Evolutionary conservation across 139 green algal genomes (phyloP).

Genomic region (Chlorella ohadii): DNA sequence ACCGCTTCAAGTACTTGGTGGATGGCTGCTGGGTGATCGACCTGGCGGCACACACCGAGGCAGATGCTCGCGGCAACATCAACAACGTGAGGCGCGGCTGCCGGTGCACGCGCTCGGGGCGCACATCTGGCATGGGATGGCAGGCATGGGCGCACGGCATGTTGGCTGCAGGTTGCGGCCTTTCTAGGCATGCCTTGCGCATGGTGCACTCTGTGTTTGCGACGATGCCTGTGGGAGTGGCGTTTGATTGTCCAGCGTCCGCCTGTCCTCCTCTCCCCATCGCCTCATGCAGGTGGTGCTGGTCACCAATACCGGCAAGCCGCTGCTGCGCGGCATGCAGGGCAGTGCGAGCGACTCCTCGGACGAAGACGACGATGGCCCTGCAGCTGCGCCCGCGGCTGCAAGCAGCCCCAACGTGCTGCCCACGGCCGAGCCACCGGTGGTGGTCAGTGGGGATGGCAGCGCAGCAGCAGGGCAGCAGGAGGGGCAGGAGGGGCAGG

Average conservation of each 20-base stretch:
- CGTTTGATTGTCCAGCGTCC: no score
- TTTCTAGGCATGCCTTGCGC: no score
- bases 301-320: not conserved
- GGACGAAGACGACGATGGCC: not conserved
- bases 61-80: conserved; percentile 65
- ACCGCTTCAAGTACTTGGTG: conserved; percentile 88
- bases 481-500: not conserved
- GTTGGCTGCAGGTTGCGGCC: no score
- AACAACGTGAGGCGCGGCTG: conserved; percentile 67
- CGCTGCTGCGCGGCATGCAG: not conserved
- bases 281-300: not conserved
- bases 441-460: not conserved
- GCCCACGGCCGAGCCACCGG: conserved; percentile 4
- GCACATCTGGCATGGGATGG: no score
- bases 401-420: not conserved
- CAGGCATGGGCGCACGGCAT: conserved; percentile 29
- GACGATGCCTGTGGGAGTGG: no score
- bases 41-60: conserved; percentile 49
- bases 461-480: not conserved
- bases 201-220: no score
- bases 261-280: no score
- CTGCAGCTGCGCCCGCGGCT: not conserved
- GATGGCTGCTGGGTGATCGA: conserved; percentile 78
- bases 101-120: no score
- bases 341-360: not conserved